Evolutionary conservation across 2,329 filamentous ascomycete species (phyloP).

Genomic region (Calonectria henricotiae): DNA sequence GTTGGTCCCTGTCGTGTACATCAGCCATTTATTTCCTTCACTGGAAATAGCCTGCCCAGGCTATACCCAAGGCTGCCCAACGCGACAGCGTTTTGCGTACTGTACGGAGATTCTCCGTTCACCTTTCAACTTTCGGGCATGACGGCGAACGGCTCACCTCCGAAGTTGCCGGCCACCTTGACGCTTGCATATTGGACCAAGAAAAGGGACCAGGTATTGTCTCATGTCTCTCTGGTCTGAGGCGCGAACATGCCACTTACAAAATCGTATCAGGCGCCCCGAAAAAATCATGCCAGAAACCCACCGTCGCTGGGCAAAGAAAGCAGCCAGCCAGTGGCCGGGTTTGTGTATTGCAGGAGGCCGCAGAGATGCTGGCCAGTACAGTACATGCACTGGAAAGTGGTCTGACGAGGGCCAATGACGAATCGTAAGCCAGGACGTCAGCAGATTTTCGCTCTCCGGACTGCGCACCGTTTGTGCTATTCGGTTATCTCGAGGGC

Average conservation of each 20-base stretch:
- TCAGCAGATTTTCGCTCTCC: slow-evolving; percentile 38
- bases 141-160: neutral
- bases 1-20: slow-evolving; percentile 8
- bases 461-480: slow-evolving; percentile 5
- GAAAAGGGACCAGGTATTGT: neutral
- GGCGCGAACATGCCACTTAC: slow-evolving; percentile 26
- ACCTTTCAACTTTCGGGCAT: neutral
- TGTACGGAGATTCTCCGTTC: slow-evolving; percentile 19
- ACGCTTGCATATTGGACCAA: neutral
- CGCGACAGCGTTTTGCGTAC: neutral
- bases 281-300: slow-evolving; percentile 38
- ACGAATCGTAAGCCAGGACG: slow-evolving; percentile 36
- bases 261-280: slow-evolving; percentile 38
- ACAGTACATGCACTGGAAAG: slow-evolving; percentile 25
- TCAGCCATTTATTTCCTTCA: slow-evolving; percentile 17
- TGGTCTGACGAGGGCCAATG: slow-evolving; percentile 35
- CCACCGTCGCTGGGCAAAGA: slow-evolving; percentile 9
- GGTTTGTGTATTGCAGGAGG: neutral
- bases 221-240: slow-evolving; percentile 28
- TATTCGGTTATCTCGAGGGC: slow-evolving; percentile 35
- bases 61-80: slow-evolving; percentile 17
- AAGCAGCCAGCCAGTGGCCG: neutral
- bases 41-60: slow-evolving; percentile 1
- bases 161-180: neutral
- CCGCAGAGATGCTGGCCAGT: slow-evolving; percentile 6